Conservation (phyloP, 1,284 basidiomycete genomes). For the Ganoderma leucocontextum region DNA sequence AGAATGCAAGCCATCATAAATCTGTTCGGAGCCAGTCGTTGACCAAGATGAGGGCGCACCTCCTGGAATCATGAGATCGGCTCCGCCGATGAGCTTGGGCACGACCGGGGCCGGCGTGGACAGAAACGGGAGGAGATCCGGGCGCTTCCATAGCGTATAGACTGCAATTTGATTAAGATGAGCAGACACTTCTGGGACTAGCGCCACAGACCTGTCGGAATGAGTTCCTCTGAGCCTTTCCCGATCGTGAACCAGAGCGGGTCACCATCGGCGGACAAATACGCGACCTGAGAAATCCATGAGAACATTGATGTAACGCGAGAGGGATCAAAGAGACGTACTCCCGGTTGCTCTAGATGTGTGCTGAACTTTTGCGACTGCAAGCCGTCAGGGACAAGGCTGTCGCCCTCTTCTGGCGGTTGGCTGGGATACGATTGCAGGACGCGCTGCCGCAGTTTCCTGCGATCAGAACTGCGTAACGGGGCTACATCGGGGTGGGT, state of each 20-base stretch:
- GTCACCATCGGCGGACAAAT: constrained; percentile 74
- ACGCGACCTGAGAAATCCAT: constrained; percentile 56
- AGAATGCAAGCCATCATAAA: constrained; percentile 7
- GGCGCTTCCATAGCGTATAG: constrained; percentile 80
- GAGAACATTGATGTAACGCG: background rate
- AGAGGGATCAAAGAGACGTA: constrained; percentile 44
- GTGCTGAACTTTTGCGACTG: constrained; percentile 71
- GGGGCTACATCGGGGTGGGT: constrained; percentile 53
- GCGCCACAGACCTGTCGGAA: constrained; percentile 62
- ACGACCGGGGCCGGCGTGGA: constrained; percentile 73
- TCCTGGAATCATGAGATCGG: constrained; percentile 84
- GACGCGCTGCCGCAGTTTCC: constrained; percentile 70
- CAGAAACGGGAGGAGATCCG: constrained; percentile 67
- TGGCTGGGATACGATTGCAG: constrained; percentile 52
- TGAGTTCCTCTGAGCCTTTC: constrained; percentile 67
- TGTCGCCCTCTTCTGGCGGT: constrained; percentile 61
- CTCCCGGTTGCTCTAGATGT: constrained; percentile 68
- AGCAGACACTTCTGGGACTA: no score
- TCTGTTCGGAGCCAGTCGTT: background rate
- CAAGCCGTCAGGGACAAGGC: constrained; percentile 76
- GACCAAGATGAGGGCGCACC: constrained; percentile 51
- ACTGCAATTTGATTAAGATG: constrained; percentile 43
- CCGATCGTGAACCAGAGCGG: constrained; percentile 87
- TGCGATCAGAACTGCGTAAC: constrained; percentile 72
- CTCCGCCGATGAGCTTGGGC: constrained; percentile 71